Evolutionary conservation across 257 asterid genomes (phyloP).

Genomic region (Solanum commersonii): DNA sequence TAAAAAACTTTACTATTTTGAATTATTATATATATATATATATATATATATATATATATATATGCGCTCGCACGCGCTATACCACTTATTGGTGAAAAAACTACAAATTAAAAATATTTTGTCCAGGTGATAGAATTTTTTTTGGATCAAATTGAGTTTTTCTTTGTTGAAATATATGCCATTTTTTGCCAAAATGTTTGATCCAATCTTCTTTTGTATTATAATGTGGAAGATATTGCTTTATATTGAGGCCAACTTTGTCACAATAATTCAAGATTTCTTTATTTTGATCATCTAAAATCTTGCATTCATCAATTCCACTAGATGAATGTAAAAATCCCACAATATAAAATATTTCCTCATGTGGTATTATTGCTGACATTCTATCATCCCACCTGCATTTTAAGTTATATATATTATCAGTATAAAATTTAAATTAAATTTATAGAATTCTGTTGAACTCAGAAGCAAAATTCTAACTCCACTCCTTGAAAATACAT

Average conservation of each 20-base stretch:
- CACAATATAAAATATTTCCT: slow-evolving; percentile 29
- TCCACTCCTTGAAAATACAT: neutral
- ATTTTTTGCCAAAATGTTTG: slow-evolving; percentile 40
- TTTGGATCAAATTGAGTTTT: slow-evolving; percentile 38
- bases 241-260: slow-evolving; percentile 19
- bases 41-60: too few species aligned
- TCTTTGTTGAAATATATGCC: slow-evolving; percentile 30
- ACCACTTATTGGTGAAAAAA: neutral
- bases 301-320: neutral
- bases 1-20: too few species aligned
- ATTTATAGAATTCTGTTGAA: too few species aligned
- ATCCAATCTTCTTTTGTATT: slow-evolving; percentile 31
- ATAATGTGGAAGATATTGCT: slow-evolving; percentile 46
- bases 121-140: slow-evolving; percentile 33
- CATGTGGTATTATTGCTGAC: slow-evolving; percentile 43
- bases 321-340: slow-evolving; percentile 28
- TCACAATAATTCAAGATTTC: slow-evolving; percentile 33
- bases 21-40: too few species aligned
- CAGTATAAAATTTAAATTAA: too few species aligned
- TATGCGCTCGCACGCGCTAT: too few species aligned
- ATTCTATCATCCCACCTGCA: slow-evolving; percentile 28
- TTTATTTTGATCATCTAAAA: slow-evolving; percentile 15
- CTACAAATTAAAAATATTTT: slow-evolving; percentile 17
- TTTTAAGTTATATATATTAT: too few species aligned
- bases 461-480: neutral